Evolutionary conservation across 176 grass and related monocot species (phyloP), one percentile per base, ranked within the genome.

Genomic region (Alopecurus myosuroides): DNA sequence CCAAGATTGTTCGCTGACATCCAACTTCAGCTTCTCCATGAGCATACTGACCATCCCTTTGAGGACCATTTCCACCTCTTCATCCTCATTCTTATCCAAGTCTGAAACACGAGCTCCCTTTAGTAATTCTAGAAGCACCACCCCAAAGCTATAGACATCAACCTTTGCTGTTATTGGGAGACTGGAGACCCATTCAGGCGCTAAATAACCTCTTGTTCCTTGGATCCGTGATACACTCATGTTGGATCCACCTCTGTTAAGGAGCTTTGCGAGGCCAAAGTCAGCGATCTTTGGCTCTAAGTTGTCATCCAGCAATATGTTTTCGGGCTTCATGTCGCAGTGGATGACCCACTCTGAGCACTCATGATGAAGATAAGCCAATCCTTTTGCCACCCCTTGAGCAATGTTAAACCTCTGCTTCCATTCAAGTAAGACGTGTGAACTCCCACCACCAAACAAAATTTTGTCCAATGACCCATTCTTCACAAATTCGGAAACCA

Each of bases 81-180:
- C 44, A 46, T 46, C 44, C 13, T 46, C 44, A 75, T 76, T 51
- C 49, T 76, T 82, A 49, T 80, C 17, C 70, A 76, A 82, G 22
- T 77, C 28, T 82, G 74, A 74, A 65, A 74, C 76, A 51, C 76
- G 60, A 35, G 15, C 14, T 35, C 86, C 86, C 10, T 51, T 83
- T 9, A 77, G 58, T 35, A 88, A 62, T 72, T 88, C 86, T 29
- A 88, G 80, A 15, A 88, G 80, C 42, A 88, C 80, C 3, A 83
- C 81, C 6, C 86, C 79, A 15, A 78, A 81, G 31, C 87, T 89
- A 36, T 80, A 89, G 17, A 89, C 82, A 42, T 85, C 76, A 25
- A 85, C 75, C 71, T 89, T 81, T 17, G 82, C 76, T 9, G 82
- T 85, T 83, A 88, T 46, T 46, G 44, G 44, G 44, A 46, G 44